Evolutionary conservation across 768 basidiomycete genomes (phyloP).

Genomic region (Paxillus involutus): DNA sequence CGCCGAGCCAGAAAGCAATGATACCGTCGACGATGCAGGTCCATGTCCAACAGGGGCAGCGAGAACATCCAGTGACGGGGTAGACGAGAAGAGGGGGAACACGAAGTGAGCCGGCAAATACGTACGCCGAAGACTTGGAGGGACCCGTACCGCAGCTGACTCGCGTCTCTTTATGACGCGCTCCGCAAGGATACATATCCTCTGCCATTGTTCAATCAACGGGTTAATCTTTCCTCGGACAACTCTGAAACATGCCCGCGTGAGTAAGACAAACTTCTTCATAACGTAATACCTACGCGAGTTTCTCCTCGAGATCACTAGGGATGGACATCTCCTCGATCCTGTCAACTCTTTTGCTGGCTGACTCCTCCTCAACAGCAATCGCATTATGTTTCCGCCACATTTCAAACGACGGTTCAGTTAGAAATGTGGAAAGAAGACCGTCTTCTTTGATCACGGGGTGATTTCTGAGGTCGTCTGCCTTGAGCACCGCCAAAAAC

Average conservation of each 20-base stretch:
- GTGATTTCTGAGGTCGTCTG: slow-evolving; percentile 66
- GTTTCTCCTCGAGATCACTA: slow-evolving; percentile 87
- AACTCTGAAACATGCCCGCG: slow-evolving; percentile 42
- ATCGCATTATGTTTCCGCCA: slow-evolving; percentile 83
- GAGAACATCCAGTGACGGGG: slow-evolving; percentile 32
- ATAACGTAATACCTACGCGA: slow-evolving; percentile 49
- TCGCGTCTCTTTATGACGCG: slow-evolving; percentile 87
- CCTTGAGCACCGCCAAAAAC: background rate
- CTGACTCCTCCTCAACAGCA: slow-evolving; percentile 86
- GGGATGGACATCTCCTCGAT: slow-evolving; percentile 93
- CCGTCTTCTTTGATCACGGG: slow-evolving; percentile 90
- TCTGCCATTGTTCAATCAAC: slow-evolving; percentile 90
- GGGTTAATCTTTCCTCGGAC: slow-evolving; percentile 74
- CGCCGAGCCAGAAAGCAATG: slow-evolving; percentile 11
- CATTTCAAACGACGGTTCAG: slow-evolving; percentile 78
- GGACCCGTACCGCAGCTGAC: slow-evolving; percentile 83
- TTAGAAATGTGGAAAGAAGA: slow-evolving; percentile 76
- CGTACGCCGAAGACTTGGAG: slow-evolving; percentile 59
- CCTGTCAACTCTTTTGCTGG: slow-evolving; percentile 72
- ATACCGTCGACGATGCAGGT: slow-evolving; percentile 17
- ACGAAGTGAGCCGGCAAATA: slow-evolving; percentile 71
- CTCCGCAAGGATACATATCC: slow-evolving; percentile 83
- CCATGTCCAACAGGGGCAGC: slow-evolving; percentile 26
- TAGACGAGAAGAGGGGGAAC: slow-evolving; percentile 50
- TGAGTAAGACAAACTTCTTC: slow-evolving; percentile 1